Conservation (phyloP, 331 rosid species). For the Quercus tomentella region DNA sequence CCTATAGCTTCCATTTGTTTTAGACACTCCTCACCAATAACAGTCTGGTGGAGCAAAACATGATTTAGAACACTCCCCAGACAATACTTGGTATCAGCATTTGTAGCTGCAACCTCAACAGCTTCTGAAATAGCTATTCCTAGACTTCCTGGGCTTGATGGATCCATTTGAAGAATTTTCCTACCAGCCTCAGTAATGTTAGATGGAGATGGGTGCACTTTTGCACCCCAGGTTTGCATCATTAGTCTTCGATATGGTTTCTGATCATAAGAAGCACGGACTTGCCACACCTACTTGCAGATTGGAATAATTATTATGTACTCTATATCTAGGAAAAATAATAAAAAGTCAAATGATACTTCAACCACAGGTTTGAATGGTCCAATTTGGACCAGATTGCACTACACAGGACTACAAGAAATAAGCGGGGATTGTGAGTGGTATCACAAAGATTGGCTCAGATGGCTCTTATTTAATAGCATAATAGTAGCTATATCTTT, state of each 20-base stretch:
- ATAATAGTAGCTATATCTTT: background rate
- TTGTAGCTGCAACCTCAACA: slow-evolving; percentile 77
- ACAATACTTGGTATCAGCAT: slow-evolving; percentile 77
- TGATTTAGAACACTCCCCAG: slow-evolving; percentile 94
- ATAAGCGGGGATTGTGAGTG: background rate
- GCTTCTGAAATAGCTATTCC: slow-evolving; percentile 99
- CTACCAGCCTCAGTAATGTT: slow-evolving; percentile 61
- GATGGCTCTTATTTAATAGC: background rate
- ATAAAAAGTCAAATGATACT: background rate
- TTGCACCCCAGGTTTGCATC: slow-evolving; percentile 99
- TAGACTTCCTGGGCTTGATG: slow-evolving; percentile 85
- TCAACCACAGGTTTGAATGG: background rate
- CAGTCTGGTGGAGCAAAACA: slow-evolving; percentile 89
- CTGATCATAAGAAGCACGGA: slow-evolving; percentile 81
- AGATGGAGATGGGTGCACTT: slow-evolving; percentile 94
- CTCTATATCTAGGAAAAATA: background rate
- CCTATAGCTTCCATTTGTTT: slow-evolving; percentile 93
- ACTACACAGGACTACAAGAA: background rate
- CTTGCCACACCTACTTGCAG: slow-evolving; percentile 90
- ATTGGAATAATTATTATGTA: background rate
- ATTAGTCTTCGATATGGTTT: slow-evolving; percentile 85
- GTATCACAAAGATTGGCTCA: background rate
- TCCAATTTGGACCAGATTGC: background rate
- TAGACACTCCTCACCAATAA: slow-evolving; percentile 88
- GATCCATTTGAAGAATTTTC: slow-evolving; percentile 60